phyloP scores from a whole-genome alignment of 257 asterid species.

The Solanum gandarillasii region DNA sequence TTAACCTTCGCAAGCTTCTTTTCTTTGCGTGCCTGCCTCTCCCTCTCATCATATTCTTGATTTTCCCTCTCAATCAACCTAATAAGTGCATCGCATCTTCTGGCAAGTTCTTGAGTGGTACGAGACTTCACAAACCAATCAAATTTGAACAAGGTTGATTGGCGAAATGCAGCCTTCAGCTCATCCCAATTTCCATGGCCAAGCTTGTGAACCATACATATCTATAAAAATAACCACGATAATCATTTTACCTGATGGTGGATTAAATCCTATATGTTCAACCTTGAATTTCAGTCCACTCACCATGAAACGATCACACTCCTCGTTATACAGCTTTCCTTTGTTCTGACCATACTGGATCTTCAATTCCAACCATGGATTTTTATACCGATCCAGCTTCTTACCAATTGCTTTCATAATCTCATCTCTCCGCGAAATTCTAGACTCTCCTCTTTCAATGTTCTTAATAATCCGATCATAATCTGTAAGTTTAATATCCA shows the following conservation, averaged over 20 bases:
- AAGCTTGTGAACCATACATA: conserved; percentile 98
- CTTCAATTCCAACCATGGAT: conserved; percentile 95
- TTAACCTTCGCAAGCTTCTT: conserved; percentile 83
- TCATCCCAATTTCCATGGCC: conserved; percentile 99
- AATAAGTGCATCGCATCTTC: conserved; percentile 95
- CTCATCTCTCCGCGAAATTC: conserved; percentile 94
- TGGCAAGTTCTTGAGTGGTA: conserved; percentile 95
- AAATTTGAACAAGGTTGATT: conserved; percentile 84
- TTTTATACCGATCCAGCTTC: conserved; percentile 89
- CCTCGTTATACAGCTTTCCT: conserved; percentile 96
- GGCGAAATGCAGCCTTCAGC: conserved; percentile 92
- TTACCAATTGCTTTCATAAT: conserved; percentile 97
- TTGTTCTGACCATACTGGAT: conserved; percentile 99
- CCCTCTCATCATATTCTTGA: conserved; percentile 94
- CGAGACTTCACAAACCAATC: conserved; percentile 99
- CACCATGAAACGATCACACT: conserved; percentile 98
- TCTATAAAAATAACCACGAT: conserved; percentile 24
- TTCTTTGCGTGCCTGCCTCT: conserved; percentile 97
- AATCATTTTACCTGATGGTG: not conserved
- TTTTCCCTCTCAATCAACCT: conserved; percentile 89
- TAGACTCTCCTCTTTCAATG: conserved; percentile 97
- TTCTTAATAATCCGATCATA: conserved; percentile 88
- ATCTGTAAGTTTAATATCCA: conserved; percentile 37
- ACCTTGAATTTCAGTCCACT: conserved; percentile 4
- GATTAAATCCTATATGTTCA: not conserved